Evolutionary conservation across 192 early-diverging fungal genomes (phyloP).

Genomic region (Rhizophagus prolifer): DNA sequence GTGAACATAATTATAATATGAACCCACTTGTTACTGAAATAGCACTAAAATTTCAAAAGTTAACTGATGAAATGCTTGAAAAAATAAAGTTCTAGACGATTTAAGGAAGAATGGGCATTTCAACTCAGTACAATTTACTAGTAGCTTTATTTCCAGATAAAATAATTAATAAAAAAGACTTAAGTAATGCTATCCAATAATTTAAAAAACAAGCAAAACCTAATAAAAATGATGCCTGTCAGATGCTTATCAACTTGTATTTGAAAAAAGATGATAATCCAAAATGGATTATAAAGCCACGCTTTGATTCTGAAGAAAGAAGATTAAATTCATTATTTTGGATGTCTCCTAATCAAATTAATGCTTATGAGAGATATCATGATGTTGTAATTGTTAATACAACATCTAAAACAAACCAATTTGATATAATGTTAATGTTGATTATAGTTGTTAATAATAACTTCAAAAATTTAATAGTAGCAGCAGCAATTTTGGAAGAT

Average conservation of each 20-base stretch:
- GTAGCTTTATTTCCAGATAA: not conserved
- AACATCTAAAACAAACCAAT: not conserved
- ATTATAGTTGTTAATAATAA: not conserved
- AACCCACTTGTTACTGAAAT: not conserved
- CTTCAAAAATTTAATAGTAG: not conserved
- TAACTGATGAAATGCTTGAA: too few species aligned
- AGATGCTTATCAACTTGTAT: constrained; percentile 2
- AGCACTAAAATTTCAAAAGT: not conserved
- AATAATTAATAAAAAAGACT: constrained; percentile 5
- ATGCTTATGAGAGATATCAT: too few species aligned
- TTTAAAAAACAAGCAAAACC: not conserved
- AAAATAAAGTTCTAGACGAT: not conserved
- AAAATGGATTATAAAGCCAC: not conserved
- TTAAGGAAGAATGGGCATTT: not conserved
- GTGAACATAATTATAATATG: not conserved
- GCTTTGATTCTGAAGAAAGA: not conserved
- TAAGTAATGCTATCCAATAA: constrained; percentile 2
- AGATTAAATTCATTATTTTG: not conserved
- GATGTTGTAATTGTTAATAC: too few species aligned
- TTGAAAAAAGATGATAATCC: not conserved
- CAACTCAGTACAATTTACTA: not conserved
- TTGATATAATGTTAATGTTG: constrained; percentile 1
- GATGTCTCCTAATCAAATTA: not conserved
- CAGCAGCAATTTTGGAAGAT: not conserved
- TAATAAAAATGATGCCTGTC: not conserved